Conservation (phyloP, 345 rosid genomes). For the Eucalyptus pauciflora region DNA sequence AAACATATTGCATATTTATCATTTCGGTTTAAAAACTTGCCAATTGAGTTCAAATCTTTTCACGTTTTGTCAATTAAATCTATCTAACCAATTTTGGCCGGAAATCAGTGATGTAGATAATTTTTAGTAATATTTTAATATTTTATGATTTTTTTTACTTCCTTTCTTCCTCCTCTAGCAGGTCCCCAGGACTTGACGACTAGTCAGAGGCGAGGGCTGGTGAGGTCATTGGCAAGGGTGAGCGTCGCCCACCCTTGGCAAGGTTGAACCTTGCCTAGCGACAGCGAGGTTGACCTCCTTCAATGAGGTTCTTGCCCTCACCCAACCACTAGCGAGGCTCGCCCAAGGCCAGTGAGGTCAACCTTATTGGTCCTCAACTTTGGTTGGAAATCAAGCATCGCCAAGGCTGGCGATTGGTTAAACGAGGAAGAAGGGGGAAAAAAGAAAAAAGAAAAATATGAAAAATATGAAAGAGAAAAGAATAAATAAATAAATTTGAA, state of each 20-base stretch:
- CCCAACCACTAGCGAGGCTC: neutral
- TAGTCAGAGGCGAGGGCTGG: fast-evolving
- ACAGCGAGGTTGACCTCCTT: neutral
- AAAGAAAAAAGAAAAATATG: no score
- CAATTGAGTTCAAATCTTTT: neutral
- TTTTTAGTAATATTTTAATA: no score
- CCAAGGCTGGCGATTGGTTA: neutral
- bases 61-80: neutral
- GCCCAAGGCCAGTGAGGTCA: neutral
- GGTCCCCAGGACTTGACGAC: neutral
- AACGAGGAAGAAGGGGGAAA: neutral
- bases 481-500: no score
- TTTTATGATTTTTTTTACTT: neutral
- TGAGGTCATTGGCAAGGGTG: neutral
- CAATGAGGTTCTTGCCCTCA: neutral
- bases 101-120: fast-evolving
- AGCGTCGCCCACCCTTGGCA: neutral
- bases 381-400: neutral
- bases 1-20: no score
- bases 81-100: fast-evolving
- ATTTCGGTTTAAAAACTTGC: fast-evolving
- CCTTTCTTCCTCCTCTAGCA: neutral
- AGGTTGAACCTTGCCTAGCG: neutral
- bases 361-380: neutral
- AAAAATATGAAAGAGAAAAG: neutral